A percentile compares a stretch with the other conserved stretches of the same genome.
These are phyloP conservation scores for Populus euphratica DNA, from an alignment of 345 rosid genomes.

Conservation along the genomic window DNA sequence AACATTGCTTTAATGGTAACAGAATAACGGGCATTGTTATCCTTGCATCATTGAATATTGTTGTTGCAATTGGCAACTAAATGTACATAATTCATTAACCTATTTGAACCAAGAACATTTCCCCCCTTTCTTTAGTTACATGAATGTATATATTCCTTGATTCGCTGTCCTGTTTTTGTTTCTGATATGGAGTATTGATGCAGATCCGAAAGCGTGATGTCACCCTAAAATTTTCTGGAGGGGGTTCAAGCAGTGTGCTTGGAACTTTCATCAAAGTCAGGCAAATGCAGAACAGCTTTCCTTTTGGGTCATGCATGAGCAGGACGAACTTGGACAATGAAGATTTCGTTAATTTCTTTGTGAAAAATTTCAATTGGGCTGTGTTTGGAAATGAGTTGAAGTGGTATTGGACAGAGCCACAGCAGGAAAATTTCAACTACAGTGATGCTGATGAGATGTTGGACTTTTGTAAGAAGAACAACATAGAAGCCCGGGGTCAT, in stretches of 20 bases:
- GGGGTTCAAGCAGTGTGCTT: conserved; percentile 28
- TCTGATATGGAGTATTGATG: conserved; percentile 5
- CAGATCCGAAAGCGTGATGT: conserved; percentile 87
- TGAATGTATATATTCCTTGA: neutral
- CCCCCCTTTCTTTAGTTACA: neutral
- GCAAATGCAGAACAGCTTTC: conserved; percentile 72
- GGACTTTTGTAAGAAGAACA: conserved; percentile 55
- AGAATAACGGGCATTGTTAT: neutral
- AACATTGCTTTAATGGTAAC: neutral
- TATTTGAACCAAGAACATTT: neutral
- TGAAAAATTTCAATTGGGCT: conserved; percentile 81
- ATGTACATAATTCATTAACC: neutral
- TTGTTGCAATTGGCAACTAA: neutral
- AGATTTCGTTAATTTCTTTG: conserved; percentile 75
- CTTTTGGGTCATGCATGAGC: conserved; percentile 79
- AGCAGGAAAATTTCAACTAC: conserved; percentile 69
- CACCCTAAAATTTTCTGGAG: conserved; percentile 56
- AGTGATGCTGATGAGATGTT: conserved; percentile 86
- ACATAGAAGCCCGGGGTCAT: conserved; percentile 69
- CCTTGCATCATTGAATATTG: neutral
- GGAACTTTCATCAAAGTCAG: conserved; percentile 57
- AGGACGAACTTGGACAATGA: conserved; percentile 84
- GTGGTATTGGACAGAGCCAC: conserved; percentile 97
- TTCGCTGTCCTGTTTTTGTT: neutral
- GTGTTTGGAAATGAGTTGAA: conserved; percentile 92